Percentiles rank a stretch among this genome's conserved stretches.
Conservation (phyloP, 768 basidiomycete species). For the Leccinum pellstonianum region DNA sequence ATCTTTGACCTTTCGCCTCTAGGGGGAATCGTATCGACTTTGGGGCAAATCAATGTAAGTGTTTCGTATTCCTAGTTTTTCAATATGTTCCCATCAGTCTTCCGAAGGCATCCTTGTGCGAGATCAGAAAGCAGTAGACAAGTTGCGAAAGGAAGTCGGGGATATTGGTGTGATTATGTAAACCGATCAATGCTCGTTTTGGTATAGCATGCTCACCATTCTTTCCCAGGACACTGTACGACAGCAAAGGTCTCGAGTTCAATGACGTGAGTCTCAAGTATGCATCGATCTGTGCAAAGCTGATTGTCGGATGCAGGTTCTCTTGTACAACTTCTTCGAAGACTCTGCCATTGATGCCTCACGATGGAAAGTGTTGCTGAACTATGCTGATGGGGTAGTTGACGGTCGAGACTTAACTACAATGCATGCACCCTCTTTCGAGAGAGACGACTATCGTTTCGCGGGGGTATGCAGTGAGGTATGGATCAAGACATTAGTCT, state of each 20-base stretch:
- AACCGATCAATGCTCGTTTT: conserved; percentile 10
- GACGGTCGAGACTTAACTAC: conserved; percentile 10
- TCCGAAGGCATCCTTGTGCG: conserved; percentile 66
- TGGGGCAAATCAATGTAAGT: conserved; percentile 63
- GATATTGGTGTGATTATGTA: conserved; percentile 60
- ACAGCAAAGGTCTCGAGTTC: conserved; percentile 33
- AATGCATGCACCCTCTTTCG: conserved; percentile 44
- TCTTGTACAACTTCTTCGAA: conserved; percentile 74
- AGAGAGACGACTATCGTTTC: conserved; percentile 43
- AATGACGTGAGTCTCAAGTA: conserved; percentile 13
- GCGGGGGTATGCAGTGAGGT: conserved; percentile 61
- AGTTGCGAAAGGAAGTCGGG: conserved; percentile 51
- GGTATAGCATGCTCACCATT: not conserved
- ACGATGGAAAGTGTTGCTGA: conserved; percentile 62
- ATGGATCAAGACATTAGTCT: conserved; percentile 2
- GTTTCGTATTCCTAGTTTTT: not conserved
- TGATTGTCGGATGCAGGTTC: conserved; percentile 43
- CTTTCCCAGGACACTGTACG: conserved; percentile 30
- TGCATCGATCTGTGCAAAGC: not conserved
- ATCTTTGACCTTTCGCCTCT: conserved; percentile 11
- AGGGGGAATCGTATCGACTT: conserved; percentile 55
- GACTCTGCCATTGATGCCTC: conserved; percentile 51
- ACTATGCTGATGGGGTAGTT: conserved; percentile 33
- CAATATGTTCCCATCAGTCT: not conserved
- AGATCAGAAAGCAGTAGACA: conserved; percentile 49